Conservation (phyloP, 768 basidiomycete species). For the Agrocybe pediades region DNA sequence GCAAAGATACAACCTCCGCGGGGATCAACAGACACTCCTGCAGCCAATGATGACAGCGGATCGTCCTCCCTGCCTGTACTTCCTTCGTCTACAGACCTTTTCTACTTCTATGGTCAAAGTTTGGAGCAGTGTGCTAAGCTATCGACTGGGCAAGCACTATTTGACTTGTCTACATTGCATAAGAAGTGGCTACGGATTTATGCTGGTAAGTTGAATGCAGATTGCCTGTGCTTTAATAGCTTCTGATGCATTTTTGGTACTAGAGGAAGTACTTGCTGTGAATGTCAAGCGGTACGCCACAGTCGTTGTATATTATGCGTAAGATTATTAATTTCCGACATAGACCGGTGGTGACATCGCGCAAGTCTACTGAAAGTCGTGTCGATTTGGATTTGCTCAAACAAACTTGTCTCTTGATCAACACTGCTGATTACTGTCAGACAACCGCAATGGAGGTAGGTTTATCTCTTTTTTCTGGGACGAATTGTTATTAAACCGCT, state of each 20-base stretch:
- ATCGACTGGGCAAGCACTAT: constrained; percentile 81
- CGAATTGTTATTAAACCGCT: background rate
- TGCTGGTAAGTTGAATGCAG: constrained; percentile 61
- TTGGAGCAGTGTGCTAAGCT: constrained; percentile 93
- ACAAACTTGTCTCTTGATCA: constrained; percentile 87
- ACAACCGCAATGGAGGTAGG: constrained; percentile 84
- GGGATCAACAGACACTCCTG: constrained; percentile 33
- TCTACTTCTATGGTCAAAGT: constrained; percentile 96
- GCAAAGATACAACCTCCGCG: constrained; percentile 60
- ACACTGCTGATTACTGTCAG: constrained; percentile 98
- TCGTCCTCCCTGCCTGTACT: constrained; percentile 67
- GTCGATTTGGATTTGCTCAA: constrained; percentile 74
- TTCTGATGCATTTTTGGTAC: constrained; percentile 6
- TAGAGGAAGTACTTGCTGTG: constrained; percentile 85
- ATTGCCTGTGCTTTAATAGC: background rate
- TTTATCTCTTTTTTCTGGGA: background rate
- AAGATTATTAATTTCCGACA: background rate
- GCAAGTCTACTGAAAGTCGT: constrained; percentile 81
- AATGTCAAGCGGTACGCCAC: constrained; percentile 66
- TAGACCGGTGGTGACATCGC: constrained; percentile 44
- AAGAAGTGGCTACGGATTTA: constrained; percentile 95
- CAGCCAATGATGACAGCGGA: constrained; percentile 35
- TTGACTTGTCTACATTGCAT: constrained; percentile 78
- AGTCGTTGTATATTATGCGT: background rate
- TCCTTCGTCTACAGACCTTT: constrained; percentile 93